Percentiles rank a stretch among this genome's conserved stretches.
These are phyloP conservation scores for Talaromyces liani DNA, from an alignment of 495 filamentous ascomycete genomes.

Conservation along the genomic window DNA sequence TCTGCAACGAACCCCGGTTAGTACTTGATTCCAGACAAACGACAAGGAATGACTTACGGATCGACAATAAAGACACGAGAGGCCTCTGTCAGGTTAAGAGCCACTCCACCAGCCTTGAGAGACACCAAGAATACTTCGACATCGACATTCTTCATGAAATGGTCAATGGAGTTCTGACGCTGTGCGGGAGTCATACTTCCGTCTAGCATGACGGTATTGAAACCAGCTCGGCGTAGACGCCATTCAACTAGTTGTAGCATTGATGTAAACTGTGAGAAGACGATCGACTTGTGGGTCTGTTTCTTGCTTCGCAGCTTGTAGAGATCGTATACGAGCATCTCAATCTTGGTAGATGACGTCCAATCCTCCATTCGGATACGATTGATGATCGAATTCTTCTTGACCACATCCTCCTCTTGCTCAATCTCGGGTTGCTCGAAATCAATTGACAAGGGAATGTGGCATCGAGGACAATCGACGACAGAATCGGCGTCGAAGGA, in stretches of 20 bases:
- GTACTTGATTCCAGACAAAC: slow-evolving; percentile 2
- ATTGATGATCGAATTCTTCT: slow-evolving; percentile 94
- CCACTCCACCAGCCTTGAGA: slow-evolving; percentile 91
- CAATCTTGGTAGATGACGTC: slow-evolving; percentile 97
- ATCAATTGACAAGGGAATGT: slow-evolving; percentile 83
- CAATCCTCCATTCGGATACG: slow-evolving; percentile 96
- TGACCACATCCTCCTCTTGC: slow-evolving; percentile 72
- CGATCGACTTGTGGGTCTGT: slow-evolving; percentile 81
- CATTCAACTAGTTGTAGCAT: slow-evolving; percentile 83
- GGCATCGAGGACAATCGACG: slow-evolving; percentile 85
- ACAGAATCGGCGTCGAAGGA: slow-evolving; percentile 54
- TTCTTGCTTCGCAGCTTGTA: slow-evolving; percentile 83
- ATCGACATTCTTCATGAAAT: slow-evolving; percentile 90
- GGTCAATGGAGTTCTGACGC: slow-evolving; percentile 81
- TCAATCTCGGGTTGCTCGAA: slow-evolving; percentile 90
- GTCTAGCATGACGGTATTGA: slow-evolving; percentile 96
- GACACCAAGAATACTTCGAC: slow-evolving; percentile 94
- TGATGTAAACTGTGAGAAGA: slow-evolving; percentile 65
- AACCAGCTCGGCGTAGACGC: slow-evolving; percentile 87
- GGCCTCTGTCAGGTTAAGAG: slow-evolving; percentile 89
- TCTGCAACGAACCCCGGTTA: slow-evolving; percentile 30
- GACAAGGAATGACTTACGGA: slow-evolving; percentile 51
- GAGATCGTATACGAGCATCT: slow-evolving; percentile 88
- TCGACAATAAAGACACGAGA: slow-evolving; percentile 93
- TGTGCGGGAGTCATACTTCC: slow-evolving; percentile 92